phyloP scores from a whole-genome alignment of 441 rosid genomes.

The Rhodomyrtus psidioides region DNA sequence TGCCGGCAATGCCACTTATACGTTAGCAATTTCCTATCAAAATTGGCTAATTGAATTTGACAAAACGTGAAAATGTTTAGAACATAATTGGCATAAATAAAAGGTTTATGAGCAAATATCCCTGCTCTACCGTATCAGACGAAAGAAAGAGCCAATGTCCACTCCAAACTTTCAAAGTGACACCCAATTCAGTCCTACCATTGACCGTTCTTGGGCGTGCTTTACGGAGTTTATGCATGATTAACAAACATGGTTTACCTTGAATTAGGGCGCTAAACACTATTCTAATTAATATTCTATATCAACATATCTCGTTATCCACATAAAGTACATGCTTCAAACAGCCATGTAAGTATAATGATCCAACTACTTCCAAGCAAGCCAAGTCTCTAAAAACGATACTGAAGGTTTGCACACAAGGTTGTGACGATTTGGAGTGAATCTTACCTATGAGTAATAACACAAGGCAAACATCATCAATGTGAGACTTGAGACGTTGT shows the following conservation, averaged over 20 bases:
- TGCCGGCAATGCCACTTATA: too few species aligned
- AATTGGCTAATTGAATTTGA: too few species aligned
- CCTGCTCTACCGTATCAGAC: not conserved
- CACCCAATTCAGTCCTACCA: not conserved
- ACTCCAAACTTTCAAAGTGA: not conserved
- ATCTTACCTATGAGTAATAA: not conserved
- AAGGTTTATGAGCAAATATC: not conserved
- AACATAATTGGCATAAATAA: too few species aligned
- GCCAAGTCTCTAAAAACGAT: not conserved
- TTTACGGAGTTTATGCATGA: not conserved
- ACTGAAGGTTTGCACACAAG: not conserved
- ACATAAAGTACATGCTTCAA: not conserved
- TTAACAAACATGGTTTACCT: not conserved
- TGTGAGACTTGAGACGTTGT: not conserved
- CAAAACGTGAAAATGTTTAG: too few species aligned
- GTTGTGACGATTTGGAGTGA: not conserved
- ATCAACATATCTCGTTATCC: not conserved
- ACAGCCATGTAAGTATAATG: not conserved
- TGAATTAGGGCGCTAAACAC: not conserved
- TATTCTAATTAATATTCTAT: not conserved
- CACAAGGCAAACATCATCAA: not conserved
- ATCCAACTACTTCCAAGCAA: not conserved
- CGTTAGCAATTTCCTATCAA: too few species aligned
- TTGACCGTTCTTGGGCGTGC: not conserved
- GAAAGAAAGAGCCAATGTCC: not conserved